phyloP scores from a whole-genome alignment of 2,329 filamentous ascomycete species.

The Dothidotthia symphoricarpi region DNA sequence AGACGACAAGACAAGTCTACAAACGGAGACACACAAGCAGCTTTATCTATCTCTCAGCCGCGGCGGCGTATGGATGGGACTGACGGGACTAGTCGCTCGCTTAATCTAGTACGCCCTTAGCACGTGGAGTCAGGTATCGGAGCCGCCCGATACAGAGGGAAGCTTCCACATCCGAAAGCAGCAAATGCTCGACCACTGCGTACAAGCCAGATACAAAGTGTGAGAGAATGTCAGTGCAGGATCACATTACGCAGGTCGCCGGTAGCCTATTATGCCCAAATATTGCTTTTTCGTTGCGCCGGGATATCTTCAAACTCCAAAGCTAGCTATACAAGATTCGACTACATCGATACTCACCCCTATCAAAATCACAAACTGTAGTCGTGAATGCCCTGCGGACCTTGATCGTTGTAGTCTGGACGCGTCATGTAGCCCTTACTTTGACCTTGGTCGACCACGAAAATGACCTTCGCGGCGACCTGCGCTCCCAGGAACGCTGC shows the following conservation, averaged over 20 bases:
- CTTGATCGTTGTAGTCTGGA: conserved; percentile 66
- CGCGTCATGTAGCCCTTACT: conserved; percentile 69
- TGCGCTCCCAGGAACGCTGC: conserved; percentile 83
- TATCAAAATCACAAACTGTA: conserved; percentile 33
- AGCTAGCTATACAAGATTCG: conserved; percentile 16
- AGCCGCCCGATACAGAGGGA: conserved; percentile 13
- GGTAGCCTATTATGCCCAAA: conserved; percentile 6
- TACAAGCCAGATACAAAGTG: background rate
- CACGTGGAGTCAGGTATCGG: conserved; percentile 20
- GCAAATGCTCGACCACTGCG: conserved; percentile 1
- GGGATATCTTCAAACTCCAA: conserved; percentile 21
- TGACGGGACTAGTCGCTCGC: conserved; percentile 16
- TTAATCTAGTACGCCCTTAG: conserved; percentile 9
- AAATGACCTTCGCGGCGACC: conserved; percentile 75
- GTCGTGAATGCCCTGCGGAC: conserved; percentile 64
- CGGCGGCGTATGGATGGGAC: background rate
- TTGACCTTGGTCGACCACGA: conserved; percentile 65
- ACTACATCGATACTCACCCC: background rate
- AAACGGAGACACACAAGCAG: conserved; percentile 4
- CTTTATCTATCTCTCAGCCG: conserved; percentile 14
- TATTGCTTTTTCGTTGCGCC: conserved; percentile 14
- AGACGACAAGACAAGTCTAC: background rate
- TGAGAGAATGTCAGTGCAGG: background rate
- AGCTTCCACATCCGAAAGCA: conserved; percentile 8
- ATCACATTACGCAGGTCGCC: conserved; percentile 6